Evolutionary conservation across 768 basidiomycete species (phyloP).

Genomic region (Collybia sp.): DNA sequence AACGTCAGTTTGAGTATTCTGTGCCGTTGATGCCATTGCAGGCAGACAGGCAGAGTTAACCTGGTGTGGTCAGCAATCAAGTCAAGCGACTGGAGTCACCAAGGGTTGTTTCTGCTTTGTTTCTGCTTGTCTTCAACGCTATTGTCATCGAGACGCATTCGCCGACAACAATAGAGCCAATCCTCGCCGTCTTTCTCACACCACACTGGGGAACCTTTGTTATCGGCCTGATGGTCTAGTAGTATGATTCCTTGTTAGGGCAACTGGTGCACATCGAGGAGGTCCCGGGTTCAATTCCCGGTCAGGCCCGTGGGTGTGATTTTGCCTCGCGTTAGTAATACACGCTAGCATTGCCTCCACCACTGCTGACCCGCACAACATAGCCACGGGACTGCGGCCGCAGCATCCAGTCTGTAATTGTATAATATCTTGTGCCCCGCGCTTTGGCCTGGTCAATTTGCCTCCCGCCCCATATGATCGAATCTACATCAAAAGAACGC

Average conservation of each 20-base stretch:
- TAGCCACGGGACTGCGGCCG: too few species aligned
- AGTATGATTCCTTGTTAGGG: too few species aligned
- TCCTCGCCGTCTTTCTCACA: not conserved
- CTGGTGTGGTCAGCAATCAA: too few species aligned
- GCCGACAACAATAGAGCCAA: not conserved
- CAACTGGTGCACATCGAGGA: conserved; percentile 45
- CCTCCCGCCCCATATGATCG: too few species aligned
- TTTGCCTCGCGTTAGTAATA: too few species aligned
- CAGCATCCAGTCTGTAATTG: too few species aligned
- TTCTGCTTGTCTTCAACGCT: not conserved
- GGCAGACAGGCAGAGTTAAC: not conserved
- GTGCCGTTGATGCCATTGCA: conserved; percentile 58
- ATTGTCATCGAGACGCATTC: not conserved
- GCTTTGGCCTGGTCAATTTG: too few species aligned
- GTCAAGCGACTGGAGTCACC: not conserved
- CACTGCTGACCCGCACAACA: too few species aligned
- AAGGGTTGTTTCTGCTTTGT: not conserved
- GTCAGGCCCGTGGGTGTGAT: conserved; percentile 50
- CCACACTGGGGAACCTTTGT: not conserved
- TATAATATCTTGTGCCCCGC: too few species aligned
- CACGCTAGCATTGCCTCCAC: too few species aligned
- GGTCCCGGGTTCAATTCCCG: conserved; percentile 90
- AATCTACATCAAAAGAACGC: too few species aligned
- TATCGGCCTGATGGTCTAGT: not conserved
- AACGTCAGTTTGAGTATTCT: conserved; percentile 50